Evolutionary conservation across 257 asterid genomes (phyloP), one percentile per base, ranked within the genome.

Genomic region (Nicotiana obtusifolia): DNA sequence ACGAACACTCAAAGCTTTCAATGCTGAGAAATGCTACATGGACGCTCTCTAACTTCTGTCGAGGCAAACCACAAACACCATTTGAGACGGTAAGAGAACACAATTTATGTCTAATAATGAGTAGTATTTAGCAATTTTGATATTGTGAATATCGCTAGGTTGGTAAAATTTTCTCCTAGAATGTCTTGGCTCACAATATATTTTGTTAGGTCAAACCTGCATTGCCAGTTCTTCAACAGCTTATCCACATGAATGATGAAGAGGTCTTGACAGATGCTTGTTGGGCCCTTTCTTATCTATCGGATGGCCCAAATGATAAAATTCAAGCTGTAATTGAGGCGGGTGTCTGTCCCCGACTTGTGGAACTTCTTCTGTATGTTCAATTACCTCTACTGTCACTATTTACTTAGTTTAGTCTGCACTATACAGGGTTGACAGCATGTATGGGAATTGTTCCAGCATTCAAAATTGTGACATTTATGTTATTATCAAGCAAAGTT

Each of bases 341-440:
- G 9, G 94, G 90, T 76, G 90, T 87, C 28, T 89, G 92, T 73
- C 89, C 92, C 65, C 90, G 94, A 78, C 86, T 91, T 31, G 86
- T 88, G 56, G 91, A 89, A 88, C 94, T 90, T 84, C 87, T 90
- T 65, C 61, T 73, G 92, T 89, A 81, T 84, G 91, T 84, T 22
- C 65, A 31, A 44, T 26, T 28, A 75, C 68, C 71, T 20, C 22
- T 54, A 53, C 52, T 8, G 9, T 35, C 44, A 6, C 9, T 35
- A 6, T 35, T 35, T 35, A 35, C 41, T 35, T 35, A 35, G 41
- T 5, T 35, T 35, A 35, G 44, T 35, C 9, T 30, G 41, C 41
- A 35, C 8, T 35, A 35, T 35, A 35, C 41, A 35, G 41, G 41
- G 41, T 35, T 35, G 41, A 35, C 41, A 35, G 41, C 7, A 5